These are phyloP conservation scores for Cystobasidium slooffiae DNA, from an alignment of 1,284 basidiomycete genomes.

Conservation along the genomic window DNA sequence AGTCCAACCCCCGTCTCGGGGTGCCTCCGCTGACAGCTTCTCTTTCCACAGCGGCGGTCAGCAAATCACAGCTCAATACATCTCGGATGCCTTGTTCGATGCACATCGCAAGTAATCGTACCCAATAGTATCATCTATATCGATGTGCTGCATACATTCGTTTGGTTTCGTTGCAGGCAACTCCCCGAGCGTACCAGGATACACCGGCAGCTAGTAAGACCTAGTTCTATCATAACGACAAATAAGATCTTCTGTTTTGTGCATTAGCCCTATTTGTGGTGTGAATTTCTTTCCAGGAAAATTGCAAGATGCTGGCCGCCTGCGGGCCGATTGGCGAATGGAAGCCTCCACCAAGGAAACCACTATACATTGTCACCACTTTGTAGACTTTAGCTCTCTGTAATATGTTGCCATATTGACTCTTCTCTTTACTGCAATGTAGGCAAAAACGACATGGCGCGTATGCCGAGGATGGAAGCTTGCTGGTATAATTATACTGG, in stretches of 20 bases:
- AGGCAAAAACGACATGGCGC: background rate
- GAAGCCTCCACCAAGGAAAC: background rate
- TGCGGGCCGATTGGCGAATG: background rate
- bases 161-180: too few species aligned
- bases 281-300: too few species aligned
- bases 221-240: too few species aligned
- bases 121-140: background rate
- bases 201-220: too few species aligned
- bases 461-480: background rate
- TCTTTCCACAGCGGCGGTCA: conserved; percentile 34
- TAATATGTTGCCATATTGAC: background rate
- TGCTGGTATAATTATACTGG: too few species aligned
- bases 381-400: background rate
- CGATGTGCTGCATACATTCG: too few species aligned
- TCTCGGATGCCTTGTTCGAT: conserved; percentile 89
- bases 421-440: background rate
- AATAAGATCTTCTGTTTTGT: too few species aligned
- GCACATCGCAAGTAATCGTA: conserved; percentile 58
- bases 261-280: too few species aligned
- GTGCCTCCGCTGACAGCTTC: background rate
- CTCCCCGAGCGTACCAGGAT: too few species aligned
- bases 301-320: too few species aligned
- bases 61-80: conserved; percentile 61
- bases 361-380: background rate
- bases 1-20: background rate